Conservation (phyloP, 2,329 filamentous ascomycete genomes). For the Fusarium piperis region DNA sequence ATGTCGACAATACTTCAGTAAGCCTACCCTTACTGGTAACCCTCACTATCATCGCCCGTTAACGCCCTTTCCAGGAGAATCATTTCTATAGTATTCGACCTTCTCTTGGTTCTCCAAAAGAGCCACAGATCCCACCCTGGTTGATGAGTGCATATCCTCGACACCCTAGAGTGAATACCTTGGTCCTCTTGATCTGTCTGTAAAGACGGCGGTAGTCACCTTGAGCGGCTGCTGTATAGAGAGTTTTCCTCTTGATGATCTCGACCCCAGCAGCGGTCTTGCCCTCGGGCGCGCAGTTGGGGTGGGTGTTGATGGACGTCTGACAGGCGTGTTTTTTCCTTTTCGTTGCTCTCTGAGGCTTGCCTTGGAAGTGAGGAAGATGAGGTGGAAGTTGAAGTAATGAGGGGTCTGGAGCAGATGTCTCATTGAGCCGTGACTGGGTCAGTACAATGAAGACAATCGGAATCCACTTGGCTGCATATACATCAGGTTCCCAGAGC, state of each 20-base stretch:
- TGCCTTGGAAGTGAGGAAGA: conserved; percentile 64
- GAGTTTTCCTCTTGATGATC: conserved; percentile 82
- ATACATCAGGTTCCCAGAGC: neutral
- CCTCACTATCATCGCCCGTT: neutral
- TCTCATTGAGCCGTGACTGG: too few species aligned
- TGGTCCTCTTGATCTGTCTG: conserved; percentile 42
- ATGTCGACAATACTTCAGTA: conserved; percentile 71
- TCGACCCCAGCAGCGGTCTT: conserved; percentile 76
- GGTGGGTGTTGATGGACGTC: conserved; percentile 90
- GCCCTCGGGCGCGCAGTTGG: conserved; percentile 80
- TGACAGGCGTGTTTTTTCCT: conserved; percentile 74
- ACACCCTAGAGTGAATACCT: conserved; percentile 56
- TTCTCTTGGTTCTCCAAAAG: conserved; percentile 89
- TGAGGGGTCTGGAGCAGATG: neutral
- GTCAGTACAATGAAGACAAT: accelerated
- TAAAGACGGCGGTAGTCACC: conserved; percentile 65
- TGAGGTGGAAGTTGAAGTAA: too few species aligned
- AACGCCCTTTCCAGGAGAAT: conserved; percentile 66
- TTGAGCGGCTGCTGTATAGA: conserved; percentile 71
- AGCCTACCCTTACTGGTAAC: conserved; percentile 45
- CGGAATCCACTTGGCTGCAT: neutral
- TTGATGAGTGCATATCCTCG: conserved; percentile 74
- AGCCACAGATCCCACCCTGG: conserved; percentile 85
- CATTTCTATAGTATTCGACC: conserved; percentile 98
- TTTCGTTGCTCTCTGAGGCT: conserved; percentile 64